A percentile compares a stretch with the other conserved stretches of the same genome.
Conservation (phyloP, 2,329 filamentous ascomycete species). For the Arthrobotrys iridis region DNA sequence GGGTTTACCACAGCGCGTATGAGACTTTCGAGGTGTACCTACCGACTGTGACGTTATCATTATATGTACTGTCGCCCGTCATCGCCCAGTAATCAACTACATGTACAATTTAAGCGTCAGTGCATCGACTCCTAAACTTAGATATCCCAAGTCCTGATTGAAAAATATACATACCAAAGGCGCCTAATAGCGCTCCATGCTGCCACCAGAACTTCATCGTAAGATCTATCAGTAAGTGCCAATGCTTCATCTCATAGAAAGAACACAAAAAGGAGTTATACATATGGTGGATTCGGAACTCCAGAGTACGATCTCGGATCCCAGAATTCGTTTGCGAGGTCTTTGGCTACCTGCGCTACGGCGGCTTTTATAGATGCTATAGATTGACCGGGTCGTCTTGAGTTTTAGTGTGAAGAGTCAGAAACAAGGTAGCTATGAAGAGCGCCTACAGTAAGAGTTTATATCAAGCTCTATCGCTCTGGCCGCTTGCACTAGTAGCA, state of each 20-base stretch:
- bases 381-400: neutral
- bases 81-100: conserved; percentile 84
- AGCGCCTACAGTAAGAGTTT: conserved; percentile 25
- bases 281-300: conserved; percentile 29
- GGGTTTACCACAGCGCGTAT: too few relatives aligned
- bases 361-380: conserved; percentile 45
- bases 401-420: neutral
- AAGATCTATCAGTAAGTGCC: too few relatives aligned
- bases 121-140: too few relatives aligned
- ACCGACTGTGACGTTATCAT: conserved; percentile 72
- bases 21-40: conserved; percentile 65
- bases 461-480: conserved; percentile 31
- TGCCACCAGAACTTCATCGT: conserved; percentile 37
- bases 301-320: conserved; percentile 35
- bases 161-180: conserved; percentile 15
- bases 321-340: conserved; percentile 43
- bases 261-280: neutral
- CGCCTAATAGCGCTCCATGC: conserved; percentile 37
- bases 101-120: too few relatives aligned
- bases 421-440: neutral
- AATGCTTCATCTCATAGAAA: neutral
- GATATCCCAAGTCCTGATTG: too few relatives aligned
- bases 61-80: conserved; percentile 77
- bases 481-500: conserved; percentile 2
- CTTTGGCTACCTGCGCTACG: conserved; percentile 29